A percentile compares a stretch with the other conserved stretches of the same genome.
phyloP scores from a whole-genome alignment of 352 stramenopile genomes.

The Phytophthora meadii region DNA sequence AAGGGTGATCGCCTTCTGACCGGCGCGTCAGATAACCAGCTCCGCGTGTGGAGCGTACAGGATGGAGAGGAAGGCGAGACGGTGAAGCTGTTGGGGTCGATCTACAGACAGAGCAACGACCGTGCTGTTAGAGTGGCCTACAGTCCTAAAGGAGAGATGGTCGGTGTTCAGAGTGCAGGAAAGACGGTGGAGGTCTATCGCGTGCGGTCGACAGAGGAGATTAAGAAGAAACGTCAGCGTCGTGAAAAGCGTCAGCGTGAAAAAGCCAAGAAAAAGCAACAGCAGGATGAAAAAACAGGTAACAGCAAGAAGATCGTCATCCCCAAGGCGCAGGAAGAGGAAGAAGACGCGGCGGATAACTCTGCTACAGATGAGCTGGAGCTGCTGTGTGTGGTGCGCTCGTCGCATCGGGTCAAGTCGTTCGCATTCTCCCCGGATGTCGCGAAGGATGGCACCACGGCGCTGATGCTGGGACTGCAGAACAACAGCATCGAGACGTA shows the following conservation, averaged over 20 bases:
- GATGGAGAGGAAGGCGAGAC: conserved; percentile 44
- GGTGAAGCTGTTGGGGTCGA: conserved; percentile 72
- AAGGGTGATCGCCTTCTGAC: conserved; percentile 73
- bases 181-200: conserved; percentile 94
- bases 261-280: conserved; percentile 85
- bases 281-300: conserved; percentile 32
- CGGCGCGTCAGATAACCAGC: conserved; percentile 83
- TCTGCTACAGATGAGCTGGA: conserved; percentile 87
- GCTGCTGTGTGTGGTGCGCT: conserved; percentile 86
- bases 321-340: conserved; percentile 38
- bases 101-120: conserved; percentile 82
- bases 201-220: conserved; percentile 82
- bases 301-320: conserved; percentile 44
- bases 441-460: conserved; percentile 82
- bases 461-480: conserved; percentile 88
- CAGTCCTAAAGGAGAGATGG: conserved; percentile 60
- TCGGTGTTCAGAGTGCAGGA: conserved; percentile 82
- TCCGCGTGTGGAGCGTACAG: conserved; percentile 76
- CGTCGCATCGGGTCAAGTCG: conserved; percentile 87
- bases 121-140: conserved; percentile 72
- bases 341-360: conserved; percentile 68
- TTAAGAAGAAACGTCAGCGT: conserved; percentile 93
- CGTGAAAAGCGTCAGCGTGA: conserved; percentile 89
- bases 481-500: conserved; percentile 94
- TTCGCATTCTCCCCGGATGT: conserved; percentile 88